Evolutionary conservation across 2,329 filamentous ascomycete genomes (phyloP).

Genomic region (Ophiosphaerella korrae): DNA sequence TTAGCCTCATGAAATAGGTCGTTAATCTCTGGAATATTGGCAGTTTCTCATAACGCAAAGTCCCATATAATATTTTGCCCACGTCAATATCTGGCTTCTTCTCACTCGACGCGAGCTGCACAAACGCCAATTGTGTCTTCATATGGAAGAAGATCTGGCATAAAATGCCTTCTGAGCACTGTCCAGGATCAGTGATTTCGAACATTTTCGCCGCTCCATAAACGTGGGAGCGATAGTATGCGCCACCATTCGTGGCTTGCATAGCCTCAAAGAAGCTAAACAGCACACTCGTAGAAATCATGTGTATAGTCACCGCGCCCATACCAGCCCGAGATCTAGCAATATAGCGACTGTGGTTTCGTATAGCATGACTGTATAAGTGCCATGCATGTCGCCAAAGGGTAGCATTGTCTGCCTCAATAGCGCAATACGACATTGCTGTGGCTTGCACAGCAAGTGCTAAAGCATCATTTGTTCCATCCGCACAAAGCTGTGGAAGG

Average conservation of each 20-base stretch:
- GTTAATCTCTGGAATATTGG: constrained; percentile 35
- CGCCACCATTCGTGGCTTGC: constrained; percentile 32
- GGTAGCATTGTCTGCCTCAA: constrained; percentile 23
- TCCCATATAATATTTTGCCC: constrained; percentile 22
- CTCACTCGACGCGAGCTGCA: constrained; percentile 20
- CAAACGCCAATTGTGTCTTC: constrained; percentile 31
- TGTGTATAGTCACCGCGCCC: constrained; percentile 31
- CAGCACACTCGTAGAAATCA: constrained; percentile 38
- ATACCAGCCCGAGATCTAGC: constrained; percentile 6
- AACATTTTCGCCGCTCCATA: constrained; percentile 36
- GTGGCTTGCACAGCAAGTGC: constrained; percentile 34
- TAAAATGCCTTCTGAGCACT: constrained; percentile 31
- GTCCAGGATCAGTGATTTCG: constrained; percentile 29
- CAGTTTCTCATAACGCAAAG: constrained; percentile 25
- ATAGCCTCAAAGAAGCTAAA: constrained; percentile 41
- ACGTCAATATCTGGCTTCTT: constrained; percentile 6
- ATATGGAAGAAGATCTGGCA: constrained; percentile 42
- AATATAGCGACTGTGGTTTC: constrained; percentile 22
- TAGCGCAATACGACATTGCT: constrained; percentile 33
- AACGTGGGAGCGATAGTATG: constrained; percentile 34
- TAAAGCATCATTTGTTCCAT: constrained; percentile 31
- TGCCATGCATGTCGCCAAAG: constrained; percentile 26
- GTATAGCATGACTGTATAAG: constrained; percentile 36
- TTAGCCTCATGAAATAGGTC: constrained; percentile 24
- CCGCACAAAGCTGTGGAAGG: constrained; percentile 26